Evolutionary conservation across 768 basidiomycete species (phyloP).

Genomic region (Leccinum olivaceopallidum): DNA sequence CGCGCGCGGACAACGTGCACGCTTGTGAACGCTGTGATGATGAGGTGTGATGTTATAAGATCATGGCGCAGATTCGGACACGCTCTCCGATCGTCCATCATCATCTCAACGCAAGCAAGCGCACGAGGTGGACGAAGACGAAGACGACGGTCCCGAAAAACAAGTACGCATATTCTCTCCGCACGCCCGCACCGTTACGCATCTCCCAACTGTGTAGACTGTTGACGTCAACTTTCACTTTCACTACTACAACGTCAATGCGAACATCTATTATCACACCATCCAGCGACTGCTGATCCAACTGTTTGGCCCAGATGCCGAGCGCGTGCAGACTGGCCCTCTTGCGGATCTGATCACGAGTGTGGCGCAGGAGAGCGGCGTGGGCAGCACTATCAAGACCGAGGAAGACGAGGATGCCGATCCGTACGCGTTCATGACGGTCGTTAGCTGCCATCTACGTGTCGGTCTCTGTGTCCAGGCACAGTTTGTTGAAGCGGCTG

Average conservation of each 20-base stretch:
- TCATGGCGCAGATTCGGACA: no score
- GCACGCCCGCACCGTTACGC: no score
- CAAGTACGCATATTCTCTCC: slow-evolving; percentile 34
- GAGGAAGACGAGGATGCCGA: slow-evolving; percentile 56
- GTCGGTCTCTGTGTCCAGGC: background rate
- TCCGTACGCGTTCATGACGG: slow-evolving; percentile 85
- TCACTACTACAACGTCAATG: slow-evolving; percentile 90
- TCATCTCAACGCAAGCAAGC: slow-evolving; percentile 57
- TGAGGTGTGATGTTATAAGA: no score
- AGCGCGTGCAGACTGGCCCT: slow-evolving; percentile 65
- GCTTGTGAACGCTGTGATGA: no score
- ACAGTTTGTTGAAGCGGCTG: background rate
- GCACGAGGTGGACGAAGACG: slow-evolving; percentile 25
- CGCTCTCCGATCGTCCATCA: background rate
- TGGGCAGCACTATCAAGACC: slow-evolving; percentile 93
- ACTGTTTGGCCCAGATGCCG: slow-evolving; percentile 73
- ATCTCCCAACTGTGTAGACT: background rate
- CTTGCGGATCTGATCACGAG: slow-evolving; percentile 78
- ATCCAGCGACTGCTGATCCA: slow-evolving; percentile 72
- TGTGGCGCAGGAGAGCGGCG: slow-evolving; percentile 67
- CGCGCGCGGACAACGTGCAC: no score
- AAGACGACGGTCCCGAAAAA: slow-evolving; percentile 37
- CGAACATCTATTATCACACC: slow-evolving; percentile 81
- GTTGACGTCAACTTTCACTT: slow-evolving; percentile 62
- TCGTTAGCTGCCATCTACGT: slow-evolving; percentile 68